Conservation (phyloP, 2,329 filamentous ascomycete genomes). For the Ophiostoma angusticollis region DNA sequence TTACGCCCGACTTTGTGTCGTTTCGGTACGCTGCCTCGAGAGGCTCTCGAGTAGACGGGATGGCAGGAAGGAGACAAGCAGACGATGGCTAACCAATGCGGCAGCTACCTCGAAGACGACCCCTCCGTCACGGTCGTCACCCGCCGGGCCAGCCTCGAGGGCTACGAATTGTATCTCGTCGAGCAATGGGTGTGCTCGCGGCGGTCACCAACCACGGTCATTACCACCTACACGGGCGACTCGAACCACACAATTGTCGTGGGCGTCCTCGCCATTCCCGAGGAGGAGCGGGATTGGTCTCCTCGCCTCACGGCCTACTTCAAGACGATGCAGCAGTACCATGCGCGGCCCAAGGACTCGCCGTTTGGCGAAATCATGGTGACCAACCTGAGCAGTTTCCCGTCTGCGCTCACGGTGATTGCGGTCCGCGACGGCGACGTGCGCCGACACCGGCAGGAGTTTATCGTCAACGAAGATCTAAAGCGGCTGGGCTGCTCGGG, state of each 20-base stretch:
- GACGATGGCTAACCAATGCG: too few relatives aligned
- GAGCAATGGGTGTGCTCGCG: constrained; percentile 97
- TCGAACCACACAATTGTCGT: constrained; percentile 64
- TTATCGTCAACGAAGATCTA: constrained; percentile 88
- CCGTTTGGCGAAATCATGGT: constrained; percentile 77
- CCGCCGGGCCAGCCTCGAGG: constrained; percentile 54
- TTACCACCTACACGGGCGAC: constrained; percentile 88
- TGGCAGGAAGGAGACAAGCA: too few relatives aligned
- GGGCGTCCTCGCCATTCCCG: constrained; percentile 68
- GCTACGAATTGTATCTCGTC: constrained; percentile 88
- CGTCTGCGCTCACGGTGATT: constrained; percentile 85
- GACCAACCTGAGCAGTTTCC: constrained; percentile 85
- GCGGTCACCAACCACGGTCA: constrained; percentile 77
- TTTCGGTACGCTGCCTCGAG: constrained; percentile 32
- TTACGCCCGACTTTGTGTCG: constrained; percentile 46
- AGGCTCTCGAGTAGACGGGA: too few relatives aligned
- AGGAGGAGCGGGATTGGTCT: constrained; percentile 70
- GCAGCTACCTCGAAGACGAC: constrained; percentile 75
- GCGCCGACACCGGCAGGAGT: constrained; percentile 63
- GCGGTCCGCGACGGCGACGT: constrained; percentile 78
- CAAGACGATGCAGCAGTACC: constrained; percentile 69
- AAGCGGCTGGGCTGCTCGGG: constrained; percentile 90
- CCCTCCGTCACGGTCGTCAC: constrained; percentile 61
- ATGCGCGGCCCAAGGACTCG: constrained; percentile 74
- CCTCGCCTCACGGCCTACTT: constrained; percentile 70